phyloP scores from a whole-genome alignment of 306 rosid genomes.

The Vachellia collinsii region DNA sequence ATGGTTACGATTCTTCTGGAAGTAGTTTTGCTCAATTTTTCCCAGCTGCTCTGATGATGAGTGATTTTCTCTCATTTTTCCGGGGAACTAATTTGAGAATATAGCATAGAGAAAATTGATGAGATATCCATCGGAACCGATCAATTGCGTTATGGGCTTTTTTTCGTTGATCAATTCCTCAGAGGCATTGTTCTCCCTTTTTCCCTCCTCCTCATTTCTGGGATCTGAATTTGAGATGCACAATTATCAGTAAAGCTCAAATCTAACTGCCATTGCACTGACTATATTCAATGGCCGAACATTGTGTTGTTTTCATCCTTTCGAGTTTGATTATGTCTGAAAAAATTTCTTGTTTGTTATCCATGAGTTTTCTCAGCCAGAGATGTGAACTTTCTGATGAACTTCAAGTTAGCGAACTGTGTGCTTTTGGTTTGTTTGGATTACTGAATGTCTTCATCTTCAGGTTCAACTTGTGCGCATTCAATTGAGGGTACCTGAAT shows the following conservation, averaged over 20 bases:
- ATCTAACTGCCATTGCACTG: background rate
- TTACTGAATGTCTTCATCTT: background rate
- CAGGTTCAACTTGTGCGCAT: constrained; percentile 75
- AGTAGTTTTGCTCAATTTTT: background rate
- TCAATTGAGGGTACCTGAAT: constrained; percentile 79
- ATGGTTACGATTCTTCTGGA: background rate
- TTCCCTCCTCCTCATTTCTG: background rate
- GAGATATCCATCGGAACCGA: background rate
- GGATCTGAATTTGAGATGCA: background rate
- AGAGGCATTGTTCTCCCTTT: background rate
- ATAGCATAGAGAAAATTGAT: background rate
- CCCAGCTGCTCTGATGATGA: background rate
- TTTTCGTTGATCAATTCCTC: background rate
- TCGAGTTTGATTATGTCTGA: background rate
- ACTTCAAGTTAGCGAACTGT: background rate
- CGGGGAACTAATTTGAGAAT: background rate
- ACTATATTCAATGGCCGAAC: background rate
- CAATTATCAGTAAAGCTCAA: background rate
- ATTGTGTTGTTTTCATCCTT: background rate
- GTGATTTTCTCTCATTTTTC: background rate
- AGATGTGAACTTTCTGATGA: constrained; percentile 10
- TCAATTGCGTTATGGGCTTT: background rate
- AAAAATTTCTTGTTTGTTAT: background rate
- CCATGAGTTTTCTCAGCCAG: background rate
- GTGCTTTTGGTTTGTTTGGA: background rate